Conservation (phyloP, 768 basidiomycete species). For the Crepidotus variabilis region DNA sequence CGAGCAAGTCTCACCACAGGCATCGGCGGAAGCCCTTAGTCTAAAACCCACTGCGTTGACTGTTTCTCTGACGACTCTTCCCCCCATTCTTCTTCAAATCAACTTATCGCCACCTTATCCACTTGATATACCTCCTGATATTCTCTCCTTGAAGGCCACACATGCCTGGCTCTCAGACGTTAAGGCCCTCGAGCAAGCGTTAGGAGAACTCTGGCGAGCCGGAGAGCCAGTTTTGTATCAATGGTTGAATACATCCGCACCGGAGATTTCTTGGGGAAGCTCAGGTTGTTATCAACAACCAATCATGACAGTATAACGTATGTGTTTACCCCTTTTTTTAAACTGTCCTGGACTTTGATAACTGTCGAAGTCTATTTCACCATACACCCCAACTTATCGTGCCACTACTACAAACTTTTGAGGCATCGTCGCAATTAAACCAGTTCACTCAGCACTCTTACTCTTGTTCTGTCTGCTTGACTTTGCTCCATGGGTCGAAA, state of each 20-base stretch:
- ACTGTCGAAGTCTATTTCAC: not conserved
- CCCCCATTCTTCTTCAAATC: slow-evolving; percentile 59
- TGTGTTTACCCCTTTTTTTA: slow-evolving; percentile 10
- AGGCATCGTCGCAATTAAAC: not conserved
- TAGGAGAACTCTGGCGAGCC: slow-evolving; percentile 57
- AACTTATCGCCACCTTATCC: slow-evolving; percentile 56
- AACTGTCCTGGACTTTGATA: not conserved
- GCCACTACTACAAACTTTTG: not conserved
- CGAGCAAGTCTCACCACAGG: slow-evolving; percentile 16
- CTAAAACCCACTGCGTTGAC: slow-evolving; percentile 14
- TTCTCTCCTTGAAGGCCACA: slow-evolving; percentile 51
- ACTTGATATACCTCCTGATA: slow-evolving; percentile 42
- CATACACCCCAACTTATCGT: not conserved
- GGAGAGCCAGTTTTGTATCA: slow-evolving; percentile 61
- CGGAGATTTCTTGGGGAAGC: slow-evolving; percentile 54
- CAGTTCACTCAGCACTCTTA: not conserved
- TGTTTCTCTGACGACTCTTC: slow-evolving; percentile 47
- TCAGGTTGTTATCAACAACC: slow-evolving; percentile 31
- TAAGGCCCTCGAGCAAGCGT: slow-evolving; percentile 29
- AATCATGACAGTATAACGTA: slow-evolving; percentile 35
- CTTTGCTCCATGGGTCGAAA: not conserved
- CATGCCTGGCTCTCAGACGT: slow-evolving; percentile 55
- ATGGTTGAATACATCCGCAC: slow-evolving; percentile 69
- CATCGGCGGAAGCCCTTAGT: slow-evolving; percentile 2
- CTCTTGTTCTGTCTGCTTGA: not conserved